phyloP scores from a whole-genome alignment of 805 yeast species.

The Monosporozyma unispora region DNA sequence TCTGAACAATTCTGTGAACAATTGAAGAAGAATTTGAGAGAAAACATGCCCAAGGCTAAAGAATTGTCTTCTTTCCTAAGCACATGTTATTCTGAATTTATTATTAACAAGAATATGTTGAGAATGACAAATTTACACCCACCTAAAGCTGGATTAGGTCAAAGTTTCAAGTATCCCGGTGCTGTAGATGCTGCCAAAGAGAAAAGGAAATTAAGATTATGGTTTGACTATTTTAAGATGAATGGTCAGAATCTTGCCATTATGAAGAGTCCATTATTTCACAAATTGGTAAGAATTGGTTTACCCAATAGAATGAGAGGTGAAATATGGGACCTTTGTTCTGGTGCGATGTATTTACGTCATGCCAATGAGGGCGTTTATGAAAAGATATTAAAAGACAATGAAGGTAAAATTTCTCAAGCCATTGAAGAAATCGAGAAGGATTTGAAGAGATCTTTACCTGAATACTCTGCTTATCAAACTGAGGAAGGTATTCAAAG shows the following conservation, averaged over 20 bases:
- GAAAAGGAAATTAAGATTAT: slow-evolving; percentile 74
- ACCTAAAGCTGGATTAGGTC: slow-evolving; percentile 82
- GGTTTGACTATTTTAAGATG: slow-evolving; percentile 84
- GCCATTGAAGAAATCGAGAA: slow-evolving; percentile 97
- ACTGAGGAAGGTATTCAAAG: slow-evolving; percentile 74
- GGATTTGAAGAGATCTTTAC: slow-evolving; percentile 87
- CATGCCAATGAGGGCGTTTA: slow-evolving; percentile 56
- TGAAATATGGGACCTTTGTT: slow-evolving; percentile 88
- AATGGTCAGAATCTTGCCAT: slow-evolving; percentile 81
- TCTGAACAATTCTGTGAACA: slow-evolving; percentile 72
- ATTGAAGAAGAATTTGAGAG: slow-evolving; percentile 51
- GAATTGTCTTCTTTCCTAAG: slow-evolving; percentile 55
- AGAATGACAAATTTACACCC: slow-evolving; percentile 37
- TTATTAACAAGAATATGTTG: slow-evolving; percentile 42
- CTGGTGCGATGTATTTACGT: slow-evolving; percentile 76
- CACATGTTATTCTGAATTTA: slow-evolving; percentile 79
- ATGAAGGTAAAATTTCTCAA: slow-evolving; percentile 55
- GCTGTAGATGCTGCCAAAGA: slow-evolving; percentile 69
- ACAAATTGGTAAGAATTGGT: slow-evolving; percentile 79
- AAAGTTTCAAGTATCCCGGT: slow-evolving; percentile 81
- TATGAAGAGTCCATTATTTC: slow-evolving; percentile 65
- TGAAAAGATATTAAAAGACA: slow-evolving; percentile 45
- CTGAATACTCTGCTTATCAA: slow-evolving; percentile 94
- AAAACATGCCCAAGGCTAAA: slow-evolving; percentile 54
- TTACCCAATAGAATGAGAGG: slow-evolving; percentile 92